A percentile compares a stretch with the other conserved stretches of the same genome.
phyloP scores from a whole-genome alignment of 495 filamentous ascomycete species.

The Sporormia fimetaria region DNA sequence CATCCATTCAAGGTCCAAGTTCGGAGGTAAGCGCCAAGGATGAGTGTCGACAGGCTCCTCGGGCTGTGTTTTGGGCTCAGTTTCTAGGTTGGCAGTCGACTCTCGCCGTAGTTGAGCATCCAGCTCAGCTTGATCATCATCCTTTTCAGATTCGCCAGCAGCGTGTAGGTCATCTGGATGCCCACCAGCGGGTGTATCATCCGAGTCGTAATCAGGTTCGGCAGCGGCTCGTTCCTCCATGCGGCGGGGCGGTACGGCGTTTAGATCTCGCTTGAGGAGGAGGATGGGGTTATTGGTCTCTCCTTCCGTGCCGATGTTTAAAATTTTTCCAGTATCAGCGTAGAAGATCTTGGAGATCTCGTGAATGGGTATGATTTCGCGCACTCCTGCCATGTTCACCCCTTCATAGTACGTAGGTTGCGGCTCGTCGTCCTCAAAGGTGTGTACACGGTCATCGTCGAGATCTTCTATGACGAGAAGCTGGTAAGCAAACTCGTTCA shows the following conservation, averaged over 20 bases:
- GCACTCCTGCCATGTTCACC: slow-evolving; percentile 60
- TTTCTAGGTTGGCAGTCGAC: slow-evolving; percentile 24
- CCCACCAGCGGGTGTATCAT: slow-evolving; percentile 18
- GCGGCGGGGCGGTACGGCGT: slow-evolving; percentile 57
- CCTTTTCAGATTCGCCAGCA: slow-evolving; percentile 27
- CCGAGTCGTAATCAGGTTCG: slow-evolving; percentile 20
- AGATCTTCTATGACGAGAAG: slow-evolving; percentile 84
- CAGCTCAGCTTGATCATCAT: slow-evolving; percentile 48
- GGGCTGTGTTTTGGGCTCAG: slow-evolving; percentile 7
- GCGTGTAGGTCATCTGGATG: slow-evolving; percentile 23
- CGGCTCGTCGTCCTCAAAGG: slow-evolving; percentile 53
- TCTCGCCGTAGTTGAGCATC: slow-evolving; percentile 55
- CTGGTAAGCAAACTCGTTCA: slow-evolving; percentile 77
- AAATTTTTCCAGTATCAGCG: slow-evolving; percentile 84
- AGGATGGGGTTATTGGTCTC: slow-evolving; percentile 79
- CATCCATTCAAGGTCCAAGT: slow-evolving; percentile 90
- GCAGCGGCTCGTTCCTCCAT: slow-evolving; percentile 43
- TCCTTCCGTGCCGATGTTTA: slow-evolving; percentile 72
- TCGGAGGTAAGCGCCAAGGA: slow-evolving; percentile 57
- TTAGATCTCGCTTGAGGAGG: slow-evolving; percentile 71
- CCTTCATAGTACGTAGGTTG: slow-evolving; percentile 59
- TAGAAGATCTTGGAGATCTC: slow-evolving; percentile 96
- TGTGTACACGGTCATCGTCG: slow-evolving; percentile 82
- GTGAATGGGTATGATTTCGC: slow-evolving; percentile 76
- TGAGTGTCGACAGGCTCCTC: slow-evolving; percentile 26